Percentiles rank a stretch among this genome's conserved stretches.
Conservation (phyloP, 768 basidiomycete genomes). For the Cyathus striatus region DNA sequence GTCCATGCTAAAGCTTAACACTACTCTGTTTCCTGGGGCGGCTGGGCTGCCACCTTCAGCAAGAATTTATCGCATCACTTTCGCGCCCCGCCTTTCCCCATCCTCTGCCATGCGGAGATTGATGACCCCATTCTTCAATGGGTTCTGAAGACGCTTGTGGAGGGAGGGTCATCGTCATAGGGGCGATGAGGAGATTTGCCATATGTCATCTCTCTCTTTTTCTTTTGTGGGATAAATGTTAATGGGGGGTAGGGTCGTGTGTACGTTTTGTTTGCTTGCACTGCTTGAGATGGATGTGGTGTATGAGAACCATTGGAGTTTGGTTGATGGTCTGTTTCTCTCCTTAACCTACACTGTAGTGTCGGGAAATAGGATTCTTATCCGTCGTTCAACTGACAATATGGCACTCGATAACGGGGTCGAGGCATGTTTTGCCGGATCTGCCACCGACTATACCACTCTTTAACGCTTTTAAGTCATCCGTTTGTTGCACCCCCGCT, state of each 20-base stretch:
- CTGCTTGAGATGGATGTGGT: constrained; percentile 50
- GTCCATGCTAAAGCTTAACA: too few species aligned
- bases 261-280: constrained; percentile 50
- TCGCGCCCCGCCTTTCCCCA: too few species aligned
- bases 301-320: constrained; percentile 60
- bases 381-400: constrained; percentile 45
- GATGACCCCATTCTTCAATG: too few species aligned
- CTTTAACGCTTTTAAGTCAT: constrained; percentile 51
- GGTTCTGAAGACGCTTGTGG: constrained; percentile 50
- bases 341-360: not conserved
- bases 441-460: constrained; percentile 29
- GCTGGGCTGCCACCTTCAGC: too few species aligned
- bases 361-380: constrained; percentile 41
- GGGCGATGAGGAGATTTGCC: constrained; percentile 48
- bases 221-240: not conserved
- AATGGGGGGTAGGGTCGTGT: constrained; percentile 51
- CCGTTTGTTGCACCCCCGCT: constrained; percentile 71
- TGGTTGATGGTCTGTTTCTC: constrained; percentile 53
- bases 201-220: constrained; percentile 18
- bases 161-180: constrained; percentile 59
- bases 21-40: too few species aligned
- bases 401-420: constrained; percentile 37
- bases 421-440: constrained; percentile 22
- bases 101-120: too few species aligned
- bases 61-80: too few species aligned